Conservation (phyloP, 257 asterid genomes). For the Cruciata laevipes region DNA sequence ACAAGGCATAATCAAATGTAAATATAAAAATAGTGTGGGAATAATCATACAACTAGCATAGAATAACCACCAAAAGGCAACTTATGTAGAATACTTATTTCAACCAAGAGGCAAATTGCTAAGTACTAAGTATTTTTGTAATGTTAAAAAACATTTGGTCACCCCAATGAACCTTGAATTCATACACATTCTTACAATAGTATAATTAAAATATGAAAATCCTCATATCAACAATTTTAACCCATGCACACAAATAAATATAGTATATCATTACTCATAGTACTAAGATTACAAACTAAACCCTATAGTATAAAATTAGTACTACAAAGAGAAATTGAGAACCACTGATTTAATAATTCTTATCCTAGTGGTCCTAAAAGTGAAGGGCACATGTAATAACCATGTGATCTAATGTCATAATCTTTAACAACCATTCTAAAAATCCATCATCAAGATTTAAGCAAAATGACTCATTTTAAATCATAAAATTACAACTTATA, state of each 20-base stretch:
- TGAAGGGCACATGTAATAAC: conserved; percentile 9
- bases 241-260: neutral
- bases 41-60: too few species aligned
- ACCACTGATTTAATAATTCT: neutral
- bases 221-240: neutral
- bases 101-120: too few species aligned
- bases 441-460: conserved; percentile 4
- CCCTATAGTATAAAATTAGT: neutral
- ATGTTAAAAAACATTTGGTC: too few species aligned
- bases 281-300: neutral
- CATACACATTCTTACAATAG: too few species aligned
- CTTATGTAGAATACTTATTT: too few species aligned
- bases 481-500: conserved; percentile 3
- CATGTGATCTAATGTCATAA: conserved; percentile 25
- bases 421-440: conserved; percentile 23
- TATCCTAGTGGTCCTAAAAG: conserved; percentile 27
- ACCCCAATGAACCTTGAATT: too few species aligned
- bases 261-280: too few species aligned
- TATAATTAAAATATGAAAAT: too few species aligned
- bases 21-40: too few species aligned
- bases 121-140: too few species aligned
- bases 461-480: neutral
- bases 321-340: neutral
- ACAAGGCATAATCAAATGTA: too few species aligned
- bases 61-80: too few species aligned